Evolutionary conservation across 2,329 filamentous ascomycete species (phyloP).

Genomic region (Aaosphaeria pasadenensis): DNA sequence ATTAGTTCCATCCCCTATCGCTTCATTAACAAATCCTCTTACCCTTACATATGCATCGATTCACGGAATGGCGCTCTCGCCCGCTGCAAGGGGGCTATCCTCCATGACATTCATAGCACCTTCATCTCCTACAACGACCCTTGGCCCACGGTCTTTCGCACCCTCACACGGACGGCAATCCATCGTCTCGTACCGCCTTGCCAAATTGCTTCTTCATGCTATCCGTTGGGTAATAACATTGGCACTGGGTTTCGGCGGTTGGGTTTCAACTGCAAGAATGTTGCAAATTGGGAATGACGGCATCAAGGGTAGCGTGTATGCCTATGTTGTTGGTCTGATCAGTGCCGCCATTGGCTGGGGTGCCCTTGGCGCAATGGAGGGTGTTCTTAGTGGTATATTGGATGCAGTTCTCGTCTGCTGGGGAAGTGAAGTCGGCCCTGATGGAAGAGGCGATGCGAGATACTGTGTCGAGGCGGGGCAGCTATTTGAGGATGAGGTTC

Average conservation of each 20-base stretch:
- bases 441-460: constrained; percentile 62
- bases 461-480: constrained; percentile 92
- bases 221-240: constrained; percentile 89
- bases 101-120: constrained; percentile 79
- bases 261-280: constrained; percentile 87
- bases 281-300: constrained; percentile 58
- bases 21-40: constrained; percentile 83
- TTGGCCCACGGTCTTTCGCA: constrained; percentile 41
- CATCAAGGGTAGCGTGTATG: constrained; percentile 78
- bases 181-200: constrained; percentile 82
- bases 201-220: constrained; percentile 87
- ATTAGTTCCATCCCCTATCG: constrained; percentile 80
- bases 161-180: constrained; percentile 43
- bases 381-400: constrained; percentile 80
- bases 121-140: constrained; percentile 68
- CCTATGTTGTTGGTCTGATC: constrained; percentile 88
- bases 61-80: constrained; percentile 77
- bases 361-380: constrained; percentile 85
- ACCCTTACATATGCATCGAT: constrained; percentile 92
- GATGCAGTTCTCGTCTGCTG: constrained; percentile 92
- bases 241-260: constrained; percentile 88
- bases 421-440: constrained; percentile 67
- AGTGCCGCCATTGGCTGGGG: constrained; percentile 95
- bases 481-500: constrained; percentile 65
- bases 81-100: constrained; percentile 74